These are phyloP conservation scores for Pisolithus marmoratus DNA, from an alignment of 768 basidiomycete species.

Conservation along the genomic window DNA sequence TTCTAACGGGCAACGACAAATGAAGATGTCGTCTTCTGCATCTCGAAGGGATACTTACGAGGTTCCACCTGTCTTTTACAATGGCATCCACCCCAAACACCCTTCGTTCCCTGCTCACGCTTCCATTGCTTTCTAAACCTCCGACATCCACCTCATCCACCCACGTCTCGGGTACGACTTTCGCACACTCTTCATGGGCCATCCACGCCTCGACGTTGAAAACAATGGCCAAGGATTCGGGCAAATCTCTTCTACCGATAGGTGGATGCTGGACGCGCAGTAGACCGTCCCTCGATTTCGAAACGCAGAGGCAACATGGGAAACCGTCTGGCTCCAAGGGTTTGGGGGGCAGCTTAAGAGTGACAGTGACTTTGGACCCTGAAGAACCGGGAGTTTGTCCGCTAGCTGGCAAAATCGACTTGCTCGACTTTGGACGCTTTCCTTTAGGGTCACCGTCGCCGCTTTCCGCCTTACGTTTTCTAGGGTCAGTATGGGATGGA, in stretches of 20 bases:
- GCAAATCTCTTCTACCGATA: constrained; percentile 43
- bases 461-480: constrained; percentile 35
- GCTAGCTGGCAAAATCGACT: neutral
- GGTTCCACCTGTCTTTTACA: constrained; percentile 86
- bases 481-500: constrained; percentile 1
- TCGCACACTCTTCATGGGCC: constrained; percentile 79
- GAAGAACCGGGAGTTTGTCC: constrained; percentile 7
- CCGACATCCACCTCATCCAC: constrained; percentile 53
- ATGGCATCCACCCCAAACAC: constrained; percentile 87
- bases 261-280: constrained; percentile 69
- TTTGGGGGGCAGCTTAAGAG: constrained; percentile 61
- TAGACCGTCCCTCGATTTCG: constrained; percentile 46
- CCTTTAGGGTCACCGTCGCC: constrained; percentile 23
- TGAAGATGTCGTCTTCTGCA: neutral
- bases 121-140: constrained; percentile 24
- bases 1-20: constrained; percentile 47
- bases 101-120: constrained; percentile 36
- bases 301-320: constrained; percentile 68
- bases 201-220: constrained; percentile 43
- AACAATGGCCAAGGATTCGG: constrained; percentile 29
- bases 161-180: constrained; percentile 87
- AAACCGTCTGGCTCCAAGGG: constrained; percentile 50
- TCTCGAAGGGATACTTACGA: constrained; percentile 47
- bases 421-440: constrained; percentile 20
- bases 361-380: constrained; percentile 44